These are phyloP conservation scores for Primulina tabacum DNA, from an alignment of 257 asterid species.

Conservation along the genomic window DNA sequence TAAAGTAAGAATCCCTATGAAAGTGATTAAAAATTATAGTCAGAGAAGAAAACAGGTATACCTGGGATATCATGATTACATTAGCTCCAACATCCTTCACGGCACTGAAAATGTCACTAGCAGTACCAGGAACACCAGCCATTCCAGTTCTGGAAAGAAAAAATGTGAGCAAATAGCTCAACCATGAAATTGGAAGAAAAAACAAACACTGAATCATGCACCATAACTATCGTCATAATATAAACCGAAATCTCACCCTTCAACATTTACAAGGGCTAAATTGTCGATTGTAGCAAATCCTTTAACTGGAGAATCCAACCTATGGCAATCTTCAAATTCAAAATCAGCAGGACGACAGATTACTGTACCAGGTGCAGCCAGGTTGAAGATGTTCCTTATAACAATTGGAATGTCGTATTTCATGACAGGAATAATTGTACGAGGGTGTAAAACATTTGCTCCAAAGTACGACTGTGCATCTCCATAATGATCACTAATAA, in stretches of 20 bases:
- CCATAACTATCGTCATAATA: slow-evolving; percentile 1
- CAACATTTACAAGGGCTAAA: slow-evolving; percentile 95
- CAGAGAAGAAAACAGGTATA: slow-evolving; percentile 26
- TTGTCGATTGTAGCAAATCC: slow-evolving; percentile 99
- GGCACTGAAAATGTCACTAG: slow-evolving; percentile 83
- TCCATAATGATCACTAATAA: slow-evolving; percentile 22
- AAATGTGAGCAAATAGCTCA: slow-evolving; percentile 21
- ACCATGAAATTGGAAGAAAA: slow-evolving; percentile 6
- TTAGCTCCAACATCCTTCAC: slow-evolving; percentile 98
- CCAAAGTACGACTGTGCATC: slow-evolving; percentile 89
- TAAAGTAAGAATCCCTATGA: slow-evolving; percentile 22
- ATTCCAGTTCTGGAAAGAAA: slow-evolving; percentile 82
- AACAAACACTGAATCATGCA: neutral
- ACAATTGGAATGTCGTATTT: slow-evolving; percentile 90
- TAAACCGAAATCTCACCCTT: slow-evolving; percentile 62
- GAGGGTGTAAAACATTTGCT: slow-evolving; percentile 96
- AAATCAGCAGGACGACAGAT: slow-evolving; percentile 56
- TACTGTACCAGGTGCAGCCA: slow-evolving; percentile 87
- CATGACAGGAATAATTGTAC: slow-evolving; percentile 99
- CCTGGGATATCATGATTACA: slow-evolving; percentile 98
- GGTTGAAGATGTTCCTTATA: slow-evolving; percentile 95
- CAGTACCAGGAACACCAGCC: slow-evolving; percentile 99
- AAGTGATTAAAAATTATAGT: slow-evolving; percentile 6
- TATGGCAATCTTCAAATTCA: slow-evolving; percentile 49
- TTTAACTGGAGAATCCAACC: slow-evolving; percentile 69